Conservation (phyloP, 257 asterid genomes). For the Forsythia suspensa region DNA sequence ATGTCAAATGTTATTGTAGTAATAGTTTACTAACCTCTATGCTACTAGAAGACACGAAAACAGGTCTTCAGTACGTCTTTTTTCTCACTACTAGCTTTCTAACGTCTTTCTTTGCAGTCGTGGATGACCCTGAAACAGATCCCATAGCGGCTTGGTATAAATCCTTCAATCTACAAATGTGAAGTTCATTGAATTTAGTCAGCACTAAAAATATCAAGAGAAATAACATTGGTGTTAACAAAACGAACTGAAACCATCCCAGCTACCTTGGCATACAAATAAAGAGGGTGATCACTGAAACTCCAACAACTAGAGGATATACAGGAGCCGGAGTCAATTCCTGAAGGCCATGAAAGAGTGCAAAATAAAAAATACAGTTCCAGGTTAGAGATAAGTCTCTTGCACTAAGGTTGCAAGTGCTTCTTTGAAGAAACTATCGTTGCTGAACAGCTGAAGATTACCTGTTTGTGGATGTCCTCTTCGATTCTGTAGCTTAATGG, state of each 20-base stretch:
- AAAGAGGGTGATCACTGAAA: constrained; percentile 68
- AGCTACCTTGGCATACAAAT: constrained; percentile 85
- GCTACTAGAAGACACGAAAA: neutral
- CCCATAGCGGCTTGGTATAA: constrained; percentile 55
- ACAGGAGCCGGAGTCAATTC: constrained; percentile 87
- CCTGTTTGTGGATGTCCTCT: constrained; percentile 85
- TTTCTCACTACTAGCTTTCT: constrained; percentile 57
- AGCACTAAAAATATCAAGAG: neutral
- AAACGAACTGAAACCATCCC: neutral
- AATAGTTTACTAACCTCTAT: neutral
- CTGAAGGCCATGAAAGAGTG: constrained; percentile 34
- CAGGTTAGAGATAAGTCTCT: neutral
- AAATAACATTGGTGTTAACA: neutral
- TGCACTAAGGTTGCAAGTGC: neutral
- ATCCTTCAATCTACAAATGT: constrained; percentile 64
- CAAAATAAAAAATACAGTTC: neutral
- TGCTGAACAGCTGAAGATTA: constrained; percentile 18
- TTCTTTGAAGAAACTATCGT: neutral
- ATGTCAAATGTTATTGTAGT: neutral
- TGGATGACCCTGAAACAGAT: constrained; percentile 37
- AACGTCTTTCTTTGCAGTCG: constrained; percentile 58
- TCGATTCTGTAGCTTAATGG: constrained; percentile 64
- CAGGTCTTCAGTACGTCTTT: constrained; percentile 57
- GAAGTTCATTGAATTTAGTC: neutral
- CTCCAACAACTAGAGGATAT: constrained; percentile 79